These are phyloP conservation scores for Cladosporium sp. DNA, from an alignment of 2,329 filamentous ascomycete species.

Conservation along the genomic window DNA sequence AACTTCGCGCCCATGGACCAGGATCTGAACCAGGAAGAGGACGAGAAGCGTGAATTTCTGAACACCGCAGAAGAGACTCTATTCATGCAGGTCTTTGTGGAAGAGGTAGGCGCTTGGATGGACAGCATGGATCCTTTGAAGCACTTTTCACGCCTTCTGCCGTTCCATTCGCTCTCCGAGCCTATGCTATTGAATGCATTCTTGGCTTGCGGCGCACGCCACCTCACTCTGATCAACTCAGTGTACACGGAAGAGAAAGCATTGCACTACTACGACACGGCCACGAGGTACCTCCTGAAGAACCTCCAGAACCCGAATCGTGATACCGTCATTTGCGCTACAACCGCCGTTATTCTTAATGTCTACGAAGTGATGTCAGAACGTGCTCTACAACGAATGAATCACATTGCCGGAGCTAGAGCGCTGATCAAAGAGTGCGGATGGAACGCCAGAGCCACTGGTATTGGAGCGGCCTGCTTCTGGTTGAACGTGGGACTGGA, in stretches of 20 bases:
- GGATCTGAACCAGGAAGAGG: constrained; percentile 14
- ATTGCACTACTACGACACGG: constrained; percentile 76
- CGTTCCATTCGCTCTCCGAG: constrained; percentile 74
- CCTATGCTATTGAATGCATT: constrained; percentile 87
- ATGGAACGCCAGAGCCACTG: constrained; percentile 75
- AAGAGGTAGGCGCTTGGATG: constrained; percentile 91
- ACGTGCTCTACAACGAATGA: constrained; percentile 73
- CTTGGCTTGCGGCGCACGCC: constrained; percentile 80
- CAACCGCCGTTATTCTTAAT: constrained; percentile 81
- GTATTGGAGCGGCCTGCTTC: constrained; percentile 83
- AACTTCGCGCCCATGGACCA: constrained; percentile 1
- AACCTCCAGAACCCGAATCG: constrained; percentile 79
- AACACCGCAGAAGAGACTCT: constrained; percentile 71
- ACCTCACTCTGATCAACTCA: constrained; percentile 67
- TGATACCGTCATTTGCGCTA: constrained; percentile 78
- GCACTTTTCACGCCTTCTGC: constrained; percentile 78
- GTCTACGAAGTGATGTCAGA: constrained; percentile 93
- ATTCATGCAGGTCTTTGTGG: constrained; percentile 90
- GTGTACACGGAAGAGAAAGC: constrained; percentile 73
- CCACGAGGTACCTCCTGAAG: constrained; percentile 70
- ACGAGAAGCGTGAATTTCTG: constrained; percentile 57
- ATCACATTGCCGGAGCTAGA: constrained; percentile 78
- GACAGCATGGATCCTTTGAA: constrained; percentile 81
- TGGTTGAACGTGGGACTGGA: constrained; percentile 93
- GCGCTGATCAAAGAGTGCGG: constrained; percentile 84